Base-by-base conservation (phyloP, 2,329 filamentous ascomycete genomes). In the Colletotrichum sp. region DNA sequence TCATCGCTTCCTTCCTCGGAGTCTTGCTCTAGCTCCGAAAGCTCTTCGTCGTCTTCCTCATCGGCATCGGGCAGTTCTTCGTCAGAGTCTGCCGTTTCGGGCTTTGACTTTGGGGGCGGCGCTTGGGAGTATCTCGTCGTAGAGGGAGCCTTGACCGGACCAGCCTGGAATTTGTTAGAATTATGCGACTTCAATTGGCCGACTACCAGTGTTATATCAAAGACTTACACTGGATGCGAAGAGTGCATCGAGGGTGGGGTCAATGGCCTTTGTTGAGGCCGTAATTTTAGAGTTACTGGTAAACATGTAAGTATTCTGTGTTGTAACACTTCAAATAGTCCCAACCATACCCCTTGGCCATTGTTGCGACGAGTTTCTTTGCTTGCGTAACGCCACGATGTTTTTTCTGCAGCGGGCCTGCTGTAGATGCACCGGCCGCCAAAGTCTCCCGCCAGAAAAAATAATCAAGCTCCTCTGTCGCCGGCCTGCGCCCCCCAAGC, bases 201-300 rank as follows among this genome's bases (percentile, higher is more conserved):
- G 5, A 15, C 1, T 52, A 24, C n/a, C 43, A 55, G 10, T 24
- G 60, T 28, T 16, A 16, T 61, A 28, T 38, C 21, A 34, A 21
- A 61, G 75, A 89, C 93, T 86, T 89, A 95, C 94, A 87, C 94
- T 95, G 73, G 89, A 87, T 73, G 93, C 89, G 85, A 96, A 96
- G 52, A 96, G 88, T 76, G 93, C 92, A 80, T 93, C 89, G 78
- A 96, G 87, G 71, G 89, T 86, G 82, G 94, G 93, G 87, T 96
- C 94, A 76, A 95, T 87, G 75, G 89, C 88, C 83, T 90, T 90
- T 72, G 86, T 84, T 43, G 88, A 84, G 77, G 86, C 87, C 67
- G 83, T 78, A 76, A 91, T 79, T 72, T 80, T 66, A 73, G 48
- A 60, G 30, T 67, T 75, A 34, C 38, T 71, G 9, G 10, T 7